A percentile compares a stretch with the other conserved stretches of the same genome.
Evolutionary conservation across 2,329 filamentous ascomycete species (phyloP).

Genomic region (Colletotrichum sp.): DNA sequence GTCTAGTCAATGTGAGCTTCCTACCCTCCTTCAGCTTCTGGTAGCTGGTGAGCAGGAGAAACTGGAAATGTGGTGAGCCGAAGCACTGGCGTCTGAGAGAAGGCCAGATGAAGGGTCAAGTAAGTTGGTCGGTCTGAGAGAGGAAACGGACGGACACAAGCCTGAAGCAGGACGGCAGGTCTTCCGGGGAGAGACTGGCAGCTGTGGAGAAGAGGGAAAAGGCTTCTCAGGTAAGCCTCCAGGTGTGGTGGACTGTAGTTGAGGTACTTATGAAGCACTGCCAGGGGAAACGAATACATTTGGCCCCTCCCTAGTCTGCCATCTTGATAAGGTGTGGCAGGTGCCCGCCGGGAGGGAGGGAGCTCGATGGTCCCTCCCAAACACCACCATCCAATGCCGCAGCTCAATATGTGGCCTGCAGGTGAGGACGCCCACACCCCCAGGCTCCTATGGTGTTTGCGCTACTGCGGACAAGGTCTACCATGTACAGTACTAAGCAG

Average conservation of each 20-base stretch:
- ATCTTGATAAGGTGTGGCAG: slow-evolving; percentile 21
- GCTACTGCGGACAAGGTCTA: slow-evolving; percentile 12
- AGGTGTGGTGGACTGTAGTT: slow-evolving; percentile 11
- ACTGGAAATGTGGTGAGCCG: neutral
- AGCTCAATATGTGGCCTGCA: slow-evolving; percentile 17
- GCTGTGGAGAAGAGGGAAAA: slow-evolving; percentile 20
- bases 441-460: slow-evolving; percentile 5
- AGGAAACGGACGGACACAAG: neutral
- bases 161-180: slow-evolving; percentile 8
- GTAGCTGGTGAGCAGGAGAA: neutral
- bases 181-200: slow-evolving; percentile 13
- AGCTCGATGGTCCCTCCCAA: slow-evolving; percentile 5
- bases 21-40: slow-evolving; percentile 11
- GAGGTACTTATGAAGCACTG: slow-evolving; percentile 16
- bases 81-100: neutral
- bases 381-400: slow-evolving; percentile 12
- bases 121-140: neutral
- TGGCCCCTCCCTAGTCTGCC: slow-evolving; percentile 7
- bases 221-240: neutral
- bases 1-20: neutral
- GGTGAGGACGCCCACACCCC: slow-evolving; percentile 11
- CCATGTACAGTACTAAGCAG: slow-evolving; percentile 4
- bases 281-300: slow-evolving; percentile 6
- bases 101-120: neutral
- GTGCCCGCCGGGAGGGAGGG: slow-evolving; percentile 9